These are phyloP conservation scores for Mycena maculata DNA, from an alignment of 768 basidiomycete genomes.

Conservation along the genomic window DNA sequence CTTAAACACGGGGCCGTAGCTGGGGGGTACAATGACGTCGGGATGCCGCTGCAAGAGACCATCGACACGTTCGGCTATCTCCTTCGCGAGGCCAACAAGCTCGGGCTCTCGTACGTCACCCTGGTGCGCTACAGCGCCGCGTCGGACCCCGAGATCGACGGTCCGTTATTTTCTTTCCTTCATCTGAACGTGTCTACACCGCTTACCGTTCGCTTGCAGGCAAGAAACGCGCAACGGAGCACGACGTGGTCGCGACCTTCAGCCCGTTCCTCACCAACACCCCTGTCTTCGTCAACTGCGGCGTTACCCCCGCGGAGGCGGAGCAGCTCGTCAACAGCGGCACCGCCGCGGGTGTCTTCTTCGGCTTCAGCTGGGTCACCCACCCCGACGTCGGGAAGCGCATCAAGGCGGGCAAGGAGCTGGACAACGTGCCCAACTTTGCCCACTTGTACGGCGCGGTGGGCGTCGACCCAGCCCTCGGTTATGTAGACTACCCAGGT, in stretches of 20 bases:
- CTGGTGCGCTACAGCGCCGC: conserved; percentile 43
- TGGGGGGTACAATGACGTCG: conserved; percentile 21
- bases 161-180: conserved; percentile 34
- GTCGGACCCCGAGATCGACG: conserved; percentile 45
- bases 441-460: conserved; percentile 41
- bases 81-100: conserved; percentile 31
- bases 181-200: not conserved
- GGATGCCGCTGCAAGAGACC: conserved; percentile 40
- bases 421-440: conserved; percentile 48
- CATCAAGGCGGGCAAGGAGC: conserved; percentile 47
- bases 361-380: conserved; percentile 51
- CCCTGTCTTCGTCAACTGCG: conserved; percentile 52
- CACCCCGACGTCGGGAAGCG: conserved; percentile 57
- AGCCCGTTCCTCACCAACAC: conserved; percentile 49
- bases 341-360: conserved; percentile 50
- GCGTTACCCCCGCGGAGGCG: conserved; percentile 51
- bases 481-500: conserved; percentile 52
- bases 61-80: conserved; percentile 38
- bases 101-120: conserved; percentile 45
- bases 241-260: conserved; percentile 55
- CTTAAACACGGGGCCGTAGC: not conserved
- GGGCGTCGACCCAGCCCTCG: conserved; percentile 41
- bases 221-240: conserved; percentile 47
- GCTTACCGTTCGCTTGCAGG: conserved; percentile 34
- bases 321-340: conserved; percentile 48